phyloP scores from a whole-genome alignment of 2,329 filamentous ascomycete species.

The Aspergillus caelatus region DNA sequence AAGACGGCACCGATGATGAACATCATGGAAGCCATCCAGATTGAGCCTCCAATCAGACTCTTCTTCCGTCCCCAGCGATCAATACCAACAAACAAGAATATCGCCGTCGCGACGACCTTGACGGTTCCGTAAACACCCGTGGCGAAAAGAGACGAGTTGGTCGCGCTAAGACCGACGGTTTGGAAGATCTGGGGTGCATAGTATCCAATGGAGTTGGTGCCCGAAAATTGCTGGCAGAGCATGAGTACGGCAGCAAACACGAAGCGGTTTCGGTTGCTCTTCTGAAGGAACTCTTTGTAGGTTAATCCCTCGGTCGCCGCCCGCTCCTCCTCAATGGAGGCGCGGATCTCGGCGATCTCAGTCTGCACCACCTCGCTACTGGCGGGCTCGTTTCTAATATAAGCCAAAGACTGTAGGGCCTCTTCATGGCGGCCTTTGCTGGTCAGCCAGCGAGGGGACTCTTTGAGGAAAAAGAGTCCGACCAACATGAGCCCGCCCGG shows the following conservation, averaged over 20 bases:
- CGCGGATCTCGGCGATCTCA: conserved; percentile 44
- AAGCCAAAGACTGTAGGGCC: conserved; percentile 42
- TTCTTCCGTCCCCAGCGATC: conserved; percentile 42
- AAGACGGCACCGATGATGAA: conserved; percentile 41
- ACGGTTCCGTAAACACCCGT: conserved; percentile 44
- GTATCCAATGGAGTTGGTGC: conserved; percentile 44
- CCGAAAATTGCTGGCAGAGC: conserved; percentile 46
- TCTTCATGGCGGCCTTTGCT: conserved; percentile 52
- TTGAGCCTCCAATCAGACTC: conserved; percentile 38
- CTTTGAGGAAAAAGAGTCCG: conserved; percentile 55
- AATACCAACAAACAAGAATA: conserved; percentile 42
- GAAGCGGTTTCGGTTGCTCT: conserved; percentile 43
- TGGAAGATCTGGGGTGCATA: conserved; percentile 44
- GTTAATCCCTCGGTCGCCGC: conserved; percentile 44
- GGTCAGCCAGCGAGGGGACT: conserved; percentile 58
- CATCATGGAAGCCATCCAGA: conserved; percentile 42
- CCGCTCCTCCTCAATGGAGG: conserved; percentile 47
- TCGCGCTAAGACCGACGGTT: conserved; percentile 36
- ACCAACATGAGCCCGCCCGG: conserved; percentile 54
- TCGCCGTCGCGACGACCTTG: conserved; percentile 40
- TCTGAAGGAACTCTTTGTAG: conserved; percentile 43
- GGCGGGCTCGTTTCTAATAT: conserved; percentile 37
- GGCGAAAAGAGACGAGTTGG: conserved; percentile 39
- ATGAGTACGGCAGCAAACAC: conserved; percentile 41
- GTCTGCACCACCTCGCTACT: conserved; percentile 29